Conservation (phyloP, 768 basidiomycete species). For the Xanthoconium purpureum region DNA sequence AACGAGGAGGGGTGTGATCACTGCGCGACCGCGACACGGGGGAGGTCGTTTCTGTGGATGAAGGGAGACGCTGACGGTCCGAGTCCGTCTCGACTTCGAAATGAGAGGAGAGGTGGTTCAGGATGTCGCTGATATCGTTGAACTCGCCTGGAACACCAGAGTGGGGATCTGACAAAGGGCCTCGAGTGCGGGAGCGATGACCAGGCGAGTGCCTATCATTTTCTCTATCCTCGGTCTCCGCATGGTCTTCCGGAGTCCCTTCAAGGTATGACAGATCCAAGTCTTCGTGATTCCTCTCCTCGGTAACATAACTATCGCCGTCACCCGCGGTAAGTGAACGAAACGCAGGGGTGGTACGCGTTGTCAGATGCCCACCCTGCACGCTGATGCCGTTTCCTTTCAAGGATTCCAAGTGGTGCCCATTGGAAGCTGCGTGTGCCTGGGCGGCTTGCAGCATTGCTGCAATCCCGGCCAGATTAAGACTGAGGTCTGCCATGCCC, state of each 20-base stretch:
- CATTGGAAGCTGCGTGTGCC: constrained; percentile 51
- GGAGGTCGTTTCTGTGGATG: constrained; percentile 28
- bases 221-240: constrained; percentile 37
- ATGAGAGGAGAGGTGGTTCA: constrained; percentile 68
- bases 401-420: constrained; percentile 44
- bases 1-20: constrained; percentile 19
- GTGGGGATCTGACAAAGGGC: constrained; percentile 41
- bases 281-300: constrained; percentile 43
- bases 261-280: constrained; percentile 55
- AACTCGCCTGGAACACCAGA: constrained; percentile 57
- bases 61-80: constrained; percentile 39
- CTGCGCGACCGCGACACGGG: constrained; percentile 31
- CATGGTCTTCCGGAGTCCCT: constrained; percentile 24
- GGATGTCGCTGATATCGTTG: constrained; percentile 71
- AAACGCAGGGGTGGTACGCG: constrained; percentile 73
- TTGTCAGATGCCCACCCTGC: constrained; percentile 48
- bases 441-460: constrained; percentile 79
- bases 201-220: constrained; percentile 37
- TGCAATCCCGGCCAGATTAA: constrained; percentile 65
- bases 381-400: constrained; percentile 46
- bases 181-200: constrained; percentile 20
- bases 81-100: constrained; percentile 58
- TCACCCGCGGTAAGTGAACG: constrained; percentile 67
- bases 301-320: constrained; percentile 19
- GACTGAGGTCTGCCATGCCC: constrained; percentile 40